These are phyloP conservation scores for Aspergillus uvarum DNA, from an alignment of 2,329 filamentous ascomycete genomes.

Conservation along the genomic window DNA sequence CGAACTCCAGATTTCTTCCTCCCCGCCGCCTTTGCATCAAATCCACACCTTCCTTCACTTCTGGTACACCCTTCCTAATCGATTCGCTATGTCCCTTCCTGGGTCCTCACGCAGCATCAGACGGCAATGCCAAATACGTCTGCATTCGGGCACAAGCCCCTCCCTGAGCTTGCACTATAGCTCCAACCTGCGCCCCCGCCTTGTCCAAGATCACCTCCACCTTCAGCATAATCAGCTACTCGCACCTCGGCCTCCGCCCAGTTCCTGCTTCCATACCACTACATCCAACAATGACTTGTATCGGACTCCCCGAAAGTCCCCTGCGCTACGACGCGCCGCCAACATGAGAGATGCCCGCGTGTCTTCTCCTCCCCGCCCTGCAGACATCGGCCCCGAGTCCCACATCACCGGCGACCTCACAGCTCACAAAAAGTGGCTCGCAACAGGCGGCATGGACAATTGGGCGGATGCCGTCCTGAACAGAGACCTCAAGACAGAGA, in stretches of 20 bases:
- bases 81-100: not conserved
- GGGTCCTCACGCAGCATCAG: not conserved
- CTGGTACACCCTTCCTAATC: not conserved
- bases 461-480: not conserved
- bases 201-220: not conserved
- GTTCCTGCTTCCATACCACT: conserved; percentile 14
- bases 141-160: not conserved
- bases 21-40: not conserved
- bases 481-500: not conserved
- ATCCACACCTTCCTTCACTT: not conserved
- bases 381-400: not conserved
- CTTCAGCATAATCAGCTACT: not conserved
- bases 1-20: not conserved
- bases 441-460: not conserved
- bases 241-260: conserved; percentile 1
- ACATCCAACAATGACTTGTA: not conserved
- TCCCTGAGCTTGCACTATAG: not conserved
- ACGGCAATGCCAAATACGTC: not conserved
- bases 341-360: not conserved
- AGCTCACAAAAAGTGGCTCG: conserved; percentile 3
- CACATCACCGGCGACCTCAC: conserved; percentile 1
- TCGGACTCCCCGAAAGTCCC: conserved; percentile 11
- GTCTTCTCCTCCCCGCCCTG: not conserved
- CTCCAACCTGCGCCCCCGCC: not conserved
- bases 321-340: conserved; percentile 11